A percentile compares a stretch with the other conserved stretches of the same genome.
Evolutionary conservation across 805 yeast genomes (phyloP).

Genomic region (Ogataea thermomethanolica): DNA sequence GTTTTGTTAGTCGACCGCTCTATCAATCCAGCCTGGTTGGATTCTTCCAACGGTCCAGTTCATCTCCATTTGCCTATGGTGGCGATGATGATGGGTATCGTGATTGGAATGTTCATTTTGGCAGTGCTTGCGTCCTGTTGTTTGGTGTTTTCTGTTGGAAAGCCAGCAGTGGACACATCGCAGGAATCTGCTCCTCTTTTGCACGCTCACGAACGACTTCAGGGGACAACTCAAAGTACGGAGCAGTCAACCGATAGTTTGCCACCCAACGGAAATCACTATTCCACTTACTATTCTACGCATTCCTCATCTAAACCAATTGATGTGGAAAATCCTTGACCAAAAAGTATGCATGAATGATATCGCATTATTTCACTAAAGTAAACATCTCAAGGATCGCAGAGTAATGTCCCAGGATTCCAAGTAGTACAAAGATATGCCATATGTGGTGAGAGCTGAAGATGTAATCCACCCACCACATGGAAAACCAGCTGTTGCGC

Average conservation of each 20-base stretch:
- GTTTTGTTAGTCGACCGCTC: conserved; percentile 67
- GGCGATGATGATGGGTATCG: conserved; percentile 64
- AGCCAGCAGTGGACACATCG: conserved; percentile 1
- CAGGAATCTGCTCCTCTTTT: conserved; percentile 17
- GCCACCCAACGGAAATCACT: conserved; percentile 4
- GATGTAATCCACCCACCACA: conserved; percentile 83
- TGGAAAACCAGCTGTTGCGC: conserved; percentile 42
- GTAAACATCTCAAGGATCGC: conserved; percentile 72
- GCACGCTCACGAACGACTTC: neutral
- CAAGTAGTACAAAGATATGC: conserved; percentile 89
- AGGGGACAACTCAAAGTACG: neutral
- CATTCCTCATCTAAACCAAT: conserved; percentile 29
- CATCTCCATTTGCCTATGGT: conserved; percentile 63
- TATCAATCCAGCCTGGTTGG: conserved; percentile 61
- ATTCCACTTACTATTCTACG: conserved; percentile 23
- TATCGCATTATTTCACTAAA: conserved; percentile 1
- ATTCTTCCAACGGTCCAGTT: conserved; percentile 38
- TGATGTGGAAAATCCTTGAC: conserved; percentile 13
- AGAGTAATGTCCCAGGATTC: conserved; percentile 83
- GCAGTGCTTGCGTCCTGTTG: conserved; percentile 34
- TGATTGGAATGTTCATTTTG: conserved; percentile 52
- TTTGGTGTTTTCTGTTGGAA: conserved; percentile 34
- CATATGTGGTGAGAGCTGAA: conserved; percentile 85
- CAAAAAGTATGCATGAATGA: conserved; percentile 3
- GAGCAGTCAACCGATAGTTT: neutral